phyloP scores from a whole-genome alignment of 2,329 filamentous ascomycete species.

The Ophiostoma sp. region DNA sequence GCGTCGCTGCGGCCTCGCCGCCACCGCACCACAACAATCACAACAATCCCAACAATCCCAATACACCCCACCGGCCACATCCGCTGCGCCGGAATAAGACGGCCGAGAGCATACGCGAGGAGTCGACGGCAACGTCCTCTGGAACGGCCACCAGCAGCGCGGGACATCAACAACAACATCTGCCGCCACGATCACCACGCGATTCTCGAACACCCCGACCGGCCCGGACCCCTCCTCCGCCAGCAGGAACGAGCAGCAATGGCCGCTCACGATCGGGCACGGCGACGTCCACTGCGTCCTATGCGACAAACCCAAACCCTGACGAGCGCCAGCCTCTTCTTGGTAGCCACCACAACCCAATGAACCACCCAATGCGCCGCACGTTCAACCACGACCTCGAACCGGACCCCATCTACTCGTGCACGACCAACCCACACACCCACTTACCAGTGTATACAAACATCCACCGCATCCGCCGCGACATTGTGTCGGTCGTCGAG shows the following conservation, averaged over 20 bases:
- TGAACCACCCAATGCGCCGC: slow-evolving; percentile 34
- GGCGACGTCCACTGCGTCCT: background rate
- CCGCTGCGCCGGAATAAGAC: slow-evolving; percentile 7
- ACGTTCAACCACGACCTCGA: slow-evolving; percentile 42
- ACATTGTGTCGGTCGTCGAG: slow-evolving; percentile 64
- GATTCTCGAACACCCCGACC: background rate
- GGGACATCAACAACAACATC: background rate
- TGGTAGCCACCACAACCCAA: background rate
- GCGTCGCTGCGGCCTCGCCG: background rate
- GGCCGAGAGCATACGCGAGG: background rate
- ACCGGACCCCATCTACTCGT: slow-evolving; percentile 51
- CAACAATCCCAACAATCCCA: too few species aligned
- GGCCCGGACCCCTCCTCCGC: background rate
- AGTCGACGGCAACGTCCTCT: background rate
- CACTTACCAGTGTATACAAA: slow-evolving; percentile 73
- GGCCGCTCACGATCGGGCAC: slow-evolving; percentile 12
- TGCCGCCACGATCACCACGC: background rate
- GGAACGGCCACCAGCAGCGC: background rate
- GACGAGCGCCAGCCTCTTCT: slow-evolving; percentile 29
- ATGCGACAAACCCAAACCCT: background rate
- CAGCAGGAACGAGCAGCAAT: background rate
- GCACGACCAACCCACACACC: slow-evolving; percentile 58
- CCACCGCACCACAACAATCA: background rate
- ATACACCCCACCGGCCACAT: background rate
- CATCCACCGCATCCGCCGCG: slow-evolving; percentile 69